Evolutionary conservation across 2,329 filamentous ascomycete species (phyloP).

Genomic region (Simplicillium aogashimaense): DNA sequence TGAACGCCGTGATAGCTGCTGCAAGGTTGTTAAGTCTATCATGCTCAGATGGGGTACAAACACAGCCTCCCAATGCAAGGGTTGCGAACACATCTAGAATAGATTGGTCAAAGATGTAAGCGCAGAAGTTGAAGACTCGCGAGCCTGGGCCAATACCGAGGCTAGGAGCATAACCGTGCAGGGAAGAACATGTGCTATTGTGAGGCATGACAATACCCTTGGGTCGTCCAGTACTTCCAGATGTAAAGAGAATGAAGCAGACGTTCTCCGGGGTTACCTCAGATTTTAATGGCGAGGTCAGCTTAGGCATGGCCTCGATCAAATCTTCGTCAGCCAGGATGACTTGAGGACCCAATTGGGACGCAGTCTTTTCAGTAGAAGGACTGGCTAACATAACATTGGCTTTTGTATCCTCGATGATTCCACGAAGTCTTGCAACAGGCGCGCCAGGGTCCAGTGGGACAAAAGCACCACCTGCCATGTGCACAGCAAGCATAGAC

Average conservation of each 20-base stretch:
- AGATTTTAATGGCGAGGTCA: too few relatives aligned
- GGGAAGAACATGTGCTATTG: slow-evolving; percentile 7
- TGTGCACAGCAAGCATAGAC: slow-evolving; percentile 7
- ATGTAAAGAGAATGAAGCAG: slow-evolving; percentile 42
- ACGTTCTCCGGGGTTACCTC: not conserved
- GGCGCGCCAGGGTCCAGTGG: slow-evolving; percentile 3
- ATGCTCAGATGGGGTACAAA: slow-evolving; percentile 7
- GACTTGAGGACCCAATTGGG: too few relatives aligned
- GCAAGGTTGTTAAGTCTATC: slow-evolving; percentile 5
- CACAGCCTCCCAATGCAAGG: slow-evolving; percentile 2
- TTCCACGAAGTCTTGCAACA: not conserved
- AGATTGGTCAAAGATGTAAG: slow-evolving; percentile 6
- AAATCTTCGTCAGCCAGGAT: too few relatives aligned
- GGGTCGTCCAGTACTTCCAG: slow-evolving; percentile 40
- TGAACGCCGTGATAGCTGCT: slow-evolving; percentile 3
- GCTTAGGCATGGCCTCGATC: too few relatives aligned
- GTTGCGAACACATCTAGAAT: slow-evolving; percentile 3
- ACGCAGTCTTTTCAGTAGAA: too few relatives aligned
- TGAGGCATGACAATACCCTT: slow-evolving; percentile 34
- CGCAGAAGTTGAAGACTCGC: slow-evolving; percentile 5
- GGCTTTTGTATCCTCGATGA: too few relatives aligned
- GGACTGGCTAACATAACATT: too few relatives aligned
- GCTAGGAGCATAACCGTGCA: slow-evolving; percentile 5
- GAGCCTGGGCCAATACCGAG: not conserved
- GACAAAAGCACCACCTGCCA: slow-evolving; percentile 6